Evolutionary conservation across 2,329 filamentous ascomycete species (phyloP).

Genomic region (Graphilbum sp.): DNA sequence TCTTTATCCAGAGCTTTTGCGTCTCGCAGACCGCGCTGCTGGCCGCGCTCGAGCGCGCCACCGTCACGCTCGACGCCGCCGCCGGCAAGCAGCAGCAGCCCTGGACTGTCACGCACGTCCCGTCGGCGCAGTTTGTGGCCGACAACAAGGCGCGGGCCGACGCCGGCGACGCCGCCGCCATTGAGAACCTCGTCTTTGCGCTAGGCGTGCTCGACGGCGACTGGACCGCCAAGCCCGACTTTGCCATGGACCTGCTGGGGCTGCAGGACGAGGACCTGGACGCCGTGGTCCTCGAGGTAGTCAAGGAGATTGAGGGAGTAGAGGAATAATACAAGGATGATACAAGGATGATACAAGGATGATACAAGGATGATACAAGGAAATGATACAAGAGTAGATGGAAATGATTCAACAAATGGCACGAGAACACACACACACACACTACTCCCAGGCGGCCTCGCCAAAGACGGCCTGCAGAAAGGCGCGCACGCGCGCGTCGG

Average conservation of each 20-base stretch:
- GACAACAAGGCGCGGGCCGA: conserved; percentile 21
- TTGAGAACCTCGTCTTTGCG: conserved; percentile 31
- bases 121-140: conserved; percentile 23
- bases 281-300: conserved; percentile 15
- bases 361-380: too few relatives aligned
- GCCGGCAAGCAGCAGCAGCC: conserved; percentile 5
- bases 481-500: conserved; percentile 17
- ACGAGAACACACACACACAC: too few relatives aligned
- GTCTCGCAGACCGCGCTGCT: conserved; percentile 20
- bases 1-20: conserved; percentile 25
- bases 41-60: conserved; percentile 17
- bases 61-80: not conserved
- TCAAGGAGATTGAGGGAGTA: too few relatives aligned
- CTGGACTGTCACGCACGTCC: conserved; percentile 16
- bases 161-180: conserved; percentile 19
- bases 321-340: too few relatives aligned
- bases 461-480: conserved; percentile 11
- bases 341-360: too few relatives aligned
- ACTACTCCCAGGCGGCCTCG: too few relatives aligned
- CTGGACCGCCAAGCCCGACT: conserved; percentile 27
- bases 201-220: conserved; percentile 30
- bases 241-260: conserved; percentile 29
- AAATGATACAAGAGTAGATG: too few relatives aligned
- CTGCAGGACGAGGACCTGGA: conserved; percentile 30
- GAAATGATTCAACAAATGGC: too few relatives aligned